A percentile compares a stretch with the other conserved stretches of the same genome.
Conservation (phyloP, 2,329 filamentous ascomycete genomes). For the Sphaerulina vaccinii region DNA sequence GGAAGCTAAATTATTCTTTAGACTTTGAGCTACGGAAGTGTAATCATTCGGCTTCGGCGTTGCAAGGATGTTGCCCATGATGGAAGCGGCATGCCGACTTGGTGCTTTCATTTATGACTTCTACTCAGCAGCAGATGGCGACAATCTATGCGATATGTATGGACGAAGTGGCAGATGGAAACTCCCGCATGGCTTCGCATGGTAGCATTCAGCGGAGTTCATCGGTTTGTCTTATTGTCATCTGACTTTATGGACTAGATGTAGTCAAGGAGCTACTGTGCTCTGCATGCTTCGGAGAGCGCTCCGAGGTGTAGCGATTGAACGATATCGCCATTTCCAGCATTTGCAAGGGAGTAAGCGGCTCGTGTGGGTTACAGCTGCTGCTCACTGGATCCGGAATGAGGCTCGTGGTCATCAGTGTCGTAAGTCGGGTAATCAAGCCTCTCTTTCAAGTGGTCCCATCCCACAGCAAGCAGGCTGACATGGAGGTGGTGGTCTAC, state of each 20-base stretch:
- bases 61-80: conserved; percentile 3
- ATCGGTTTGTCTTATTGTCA: not conserved
- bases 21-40: conserved; percentile 12
- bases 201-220: not conserved
- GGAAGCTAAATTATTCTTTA: conserved; percentile 15
- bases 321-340: not conserved
- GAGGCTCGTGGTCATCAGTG: not conserved
- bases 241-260: not conserved
- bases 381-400: not conserved
- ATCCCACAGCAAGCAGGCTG: not conserved
- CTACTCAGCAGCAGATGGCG: not conserved
- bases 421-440: not conserved
- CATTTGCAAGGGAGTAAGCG: not conserved
- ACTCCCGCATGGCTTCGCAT: not conserved
- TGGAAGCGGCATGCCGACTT: not conserved
- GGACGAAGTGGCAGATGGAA: not conserved
- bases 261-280: not conserved
- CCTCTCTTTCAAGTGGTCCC: not conserved
- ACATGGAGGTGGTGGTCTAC: not conserved
- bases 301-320: not conserved
- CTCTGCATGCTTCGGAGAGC: not conserved
- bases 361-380: not conserved
- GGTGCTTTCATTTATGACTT: not conserved
- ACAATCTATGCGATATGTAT: not conserved
- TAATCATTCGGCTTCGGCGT: conserved; percentile 4